phyloP scores from a whole-genome alignment of 441 rosid genomes.

The Eutrema salsugineum region DNA sequence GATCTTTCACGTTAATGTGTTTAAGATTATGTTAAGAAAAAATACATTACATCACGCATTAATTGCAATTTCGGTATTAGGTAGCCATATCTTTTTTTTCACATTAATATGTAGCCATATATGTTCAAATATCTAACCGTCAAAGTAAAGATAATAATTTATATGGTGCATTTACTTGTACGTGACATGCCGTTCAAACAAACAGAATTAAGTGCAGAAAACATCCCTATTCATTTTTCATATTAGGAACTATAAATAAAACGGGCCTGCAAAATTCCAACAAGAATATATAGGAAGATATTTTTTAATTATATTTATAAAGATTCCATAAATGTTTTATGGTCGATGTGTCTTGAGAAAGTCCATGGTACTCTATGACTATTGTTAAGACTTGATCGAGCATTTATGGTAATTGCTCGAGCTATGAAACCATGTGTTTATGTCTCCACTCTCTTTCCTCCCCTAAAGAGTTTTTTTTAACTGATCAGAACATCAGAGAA shows the following conservation, averaged over 20 bases:
- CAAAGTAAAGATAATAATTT: background rate
- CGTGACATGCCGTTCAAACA: slow-evolving; percentile 12
- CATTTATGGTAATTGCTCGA: slow-evolving; percentile 5
- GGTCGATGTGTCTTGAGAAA: background rate
- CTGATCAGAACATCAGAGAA: background rate
- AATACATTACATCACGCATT: background rate
- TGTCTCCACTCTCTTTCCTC: background rate
- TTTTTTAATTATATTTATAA: background rate
- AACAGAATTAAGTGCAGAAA: background rate
- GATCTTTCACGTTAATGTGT: background rate
- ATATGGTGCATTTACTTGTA: background rate
- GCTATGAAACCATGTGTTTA: slow-evolving; percentile 12
- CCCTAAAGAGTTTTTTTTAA: background rate
- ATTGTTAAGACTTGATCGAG: background rate
- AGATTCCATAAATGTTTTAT: background rate
- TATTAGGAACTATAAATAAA: background rate
- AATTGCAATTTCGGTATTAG: background rate
- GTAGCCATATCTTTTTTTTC: background rate
- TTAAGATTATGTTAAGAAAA: background rate
- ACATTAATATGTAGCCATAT: background rate
- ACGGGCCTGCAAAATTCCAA: background rate
- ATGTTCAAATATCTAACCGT: background rate
- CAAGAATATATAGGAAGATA: background rate
- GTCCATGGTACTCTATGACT: background rate
- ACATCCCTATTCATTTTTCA: background rate